These are phyloP conservation scores for Auricularia sp. DNA, from an alignment of 768 basidiomycete genomes.

Conservation along the genomic window DNA sequence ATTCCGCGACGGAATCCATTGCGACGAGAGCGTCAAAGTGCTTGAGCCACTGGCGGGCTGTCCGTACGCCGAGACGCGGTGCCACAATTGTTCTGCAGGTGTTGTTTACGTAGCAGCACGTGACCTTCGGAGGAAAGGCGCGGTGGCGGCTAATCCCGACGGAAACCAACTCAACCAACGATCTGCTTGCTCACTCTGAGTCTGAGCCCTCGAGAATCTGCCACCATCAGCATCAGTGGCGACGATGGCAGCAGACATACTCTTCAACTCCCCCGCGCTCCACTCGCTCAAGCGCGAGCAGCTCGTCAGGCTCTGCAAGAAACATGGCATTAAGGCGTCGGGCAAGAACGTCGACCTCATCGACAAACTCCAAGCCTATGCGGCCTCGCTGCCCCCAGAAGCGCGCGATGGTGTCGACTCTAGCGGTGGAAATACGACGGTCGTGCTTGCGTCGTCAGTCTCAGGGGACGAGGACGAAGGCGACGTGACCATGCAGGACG, in stretches of 20 bases:
- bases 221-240: not conserved
- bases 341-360: slow-evolving; percentile 75
- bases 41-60: not conserved
- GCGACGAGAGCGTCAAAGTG: not conserved
- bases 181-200: not conserved
- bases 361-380: slow-evolving; percentile 56
- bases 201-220: not conserved
- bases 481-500: slow-evolving; percentile 18
- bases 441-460: not conserved
- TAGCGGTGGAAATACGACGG: too few species aligned
- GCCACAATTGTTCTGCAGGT: not conserved
- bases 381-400: slow-evolving; percentile 48
- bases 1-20: not conserved
- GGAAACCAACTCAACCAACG: not conserved
- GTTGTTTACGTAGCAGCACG: not conserved
- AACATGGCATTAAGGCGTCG: slow-evolving; percentile 65
- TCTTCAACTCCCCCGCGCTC: slow-evolving; percentile 77
- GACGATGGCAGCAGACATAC: slow-evolving; percentile 32
- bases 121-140: not conserved
- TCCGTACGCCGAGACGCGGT: not conserved
- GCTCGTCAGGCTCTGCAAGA: slow-evolving; percentile 76
- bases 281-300: slow-evolving; percentile 78
- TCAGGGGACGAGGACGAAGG: slow-evolving; percentile 24
- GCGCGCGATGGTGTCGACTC: slow-evolving; percentile 27
- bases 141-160: not conserved